These are phyloP conservation scores for Quercus wislizeni DNA, from an alignment of 306 rosid genomes.

Conservation along the genomic window DNA sequence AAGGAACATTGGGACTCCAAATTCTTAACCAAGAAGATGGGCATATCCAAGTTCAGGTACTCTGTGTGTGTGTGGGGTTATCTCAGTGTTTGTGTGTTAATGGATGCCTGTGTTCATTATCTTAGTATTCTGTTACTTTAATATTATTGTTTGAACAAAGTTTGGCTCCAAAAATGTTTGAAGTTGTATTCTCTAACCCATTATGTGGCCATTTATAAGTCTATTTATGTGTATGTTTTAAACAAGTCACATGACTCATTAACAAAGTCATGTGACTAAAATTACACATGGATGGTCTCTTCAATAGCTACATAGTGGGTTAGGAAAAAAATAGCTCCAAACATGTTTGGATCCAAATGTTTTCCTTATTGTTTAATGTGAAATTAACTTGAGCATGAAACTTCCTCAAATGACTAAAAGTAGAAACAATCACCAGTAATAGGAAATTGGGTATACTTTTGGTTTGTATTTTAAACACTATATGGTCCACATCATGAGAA, in stretches of 20 bases:
- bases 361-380: background rate
- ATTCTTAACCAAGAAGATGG: slow-evolving; percentile 87
- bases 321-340: too few relatives aligned
- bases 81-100: background rate
- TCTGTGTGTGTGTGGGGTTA: background rate
- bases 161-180: too few relatives aligned
- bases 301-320: too few relatives aligned
- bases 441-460: background rate
- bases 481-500: background rate
- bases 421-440: background rate
- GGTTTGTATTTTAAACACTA: background rate
- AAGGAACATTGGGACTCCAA: slow-evolving; percentile 84
- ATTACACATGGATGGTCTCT: too few relatives aligned
- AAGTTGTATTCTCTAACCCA: too few relatives aligned
- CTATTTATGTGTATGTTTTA: too few relatives aligned
- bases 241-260: too few relatives aligned
- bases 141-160: background rate
- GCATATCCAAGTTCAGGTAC: slow-evolving; percentile 88
- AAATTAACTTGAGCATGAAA: background rate
- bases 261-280: too few relatives aligned
- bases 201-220: too few relatives aligned
- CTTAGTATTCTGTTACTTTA: background rate
- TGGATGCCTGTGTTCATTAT: background rate
- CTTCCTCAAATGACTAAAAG: background rate
- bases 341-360: too few relatives aligned